Evolutionary conservation across 352 stramenopile genomes (phyloP), one percentile per base, ranked within the genome.

Genomic region (Globisporangium nagaii): DNA sequence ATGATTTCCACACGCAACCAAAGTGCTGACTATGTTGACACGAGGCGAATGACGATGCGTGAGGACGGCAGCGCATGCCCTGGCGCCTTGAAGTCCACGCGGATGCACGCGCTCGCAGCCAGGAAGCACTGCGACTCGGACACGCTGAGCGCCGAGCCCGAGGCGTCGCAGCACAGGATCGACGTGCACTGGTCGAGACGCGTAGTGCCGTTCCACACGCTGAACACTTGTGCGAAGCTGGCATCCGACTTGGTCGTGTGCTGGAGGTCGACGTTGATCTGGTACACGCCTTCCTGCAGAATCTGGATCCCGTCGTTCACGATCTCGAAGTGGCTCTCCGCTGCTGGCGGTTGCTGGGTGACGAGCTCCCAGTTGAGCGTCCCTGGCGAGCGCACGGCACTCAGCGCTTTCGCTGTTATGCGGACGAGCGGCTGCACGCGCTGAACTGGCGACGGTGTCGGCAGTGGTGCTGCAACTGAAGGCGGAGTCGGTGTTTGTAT

Each of bases 191-290:
- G 64, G 43, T 52, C 57, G 37, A 76, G 41, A 27, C 72, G 55
- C 44, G 63, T 66, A 54, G 68, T 68, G 53, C 56, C 56, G 30
- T 70, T 46, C 70, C 70, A 79, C 13, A 73, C 40, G 37, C 71
- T 73, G 55, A 73, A 79, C 7, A 62, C 44, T 65, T 66, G 47
- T 71, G 17, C 4, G 27, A 34, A 22, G 11, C 27, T 10, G 8
- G 43, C 27, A 3, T 43, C 37, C 6, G 62, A 40, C 59, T 57
- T 36, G 63, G 65, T 31, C 71, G 66, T 25, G 43, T 79, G 70
- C 41, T 69, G 50, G 43, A 79, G 34, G 46, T 79, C 70, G 35
- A 79, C 52, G 35, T 79, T 79, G 31, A 79, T 34, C 57, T 79
- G 66, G 58, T 73, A 79, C 35, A 37, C 58, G 17, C 66, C 70